These are phyloP conservation scores for Tephrocybe sp. DNA, from an alignment of 768 basidiomycete genomes.

Conservation along the genomic window DNA sequence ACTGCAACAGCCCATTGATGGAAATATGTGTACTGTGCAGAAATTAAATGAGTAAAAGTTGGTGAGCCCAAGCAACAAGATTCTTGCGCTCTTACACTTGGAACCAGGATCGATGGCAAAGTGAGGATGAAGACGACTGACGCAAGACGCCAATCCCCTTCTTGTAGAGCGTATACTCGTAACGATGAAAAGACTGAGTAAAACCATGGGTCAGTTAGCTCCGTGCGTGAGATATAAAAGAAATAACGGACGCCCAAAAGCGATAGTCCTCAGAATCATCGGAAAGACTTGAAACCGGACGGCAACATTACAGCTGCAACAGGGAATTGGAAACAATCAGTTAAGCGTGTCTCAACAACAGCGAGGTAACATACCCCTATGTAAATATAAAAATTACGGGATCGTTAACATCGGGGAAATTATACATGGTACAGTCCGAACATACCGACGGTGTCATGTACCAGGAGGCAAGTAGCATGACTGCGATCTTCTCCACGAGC, in stretches of 20 bases:
- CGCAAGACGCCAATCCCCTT: constrained; percentile 22
- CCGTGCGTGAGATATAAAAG: neutral
- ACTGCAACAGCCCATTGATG: constrained; percentile 7
- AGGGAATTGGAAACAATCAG: too few relatives aligned
- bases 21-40: constrained; percentile 1
- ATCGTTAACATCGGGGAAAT: neutral
- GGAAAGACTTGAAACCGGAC: constrained; percentile 31
- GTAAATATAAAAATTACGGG: neutral
- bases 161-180: constrained; percentile 24
- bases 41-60: neutral
- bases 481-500: constrained; percentile 26
- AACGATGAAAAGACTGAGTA: constrained; percentile 25
- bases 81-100: constrained; percentile 16
- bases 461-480: constrained; percentile 31
- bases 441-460: constrained; percentile 28
- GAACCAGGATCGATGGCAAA: constrained; percentile 26
- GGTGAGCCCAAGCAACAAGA: neutral
- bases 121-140: constrained; percentile 18
- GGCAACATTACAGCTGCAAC: constrained; percentile 30
- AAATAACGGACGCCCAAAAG: constrained; percentile 17
- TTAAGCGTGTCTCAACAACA: too few relatives aligned
- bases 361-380: constrained; percentile 3
- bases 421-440: neutral
- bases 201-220: neutral
- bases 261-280: constrained; percentile 26